These are phyloP conservation scores for Aphanocladium album DNA, from an alignment of 2,329 filamentous ascomycete species.

Conservation along the genomic window DNA sequence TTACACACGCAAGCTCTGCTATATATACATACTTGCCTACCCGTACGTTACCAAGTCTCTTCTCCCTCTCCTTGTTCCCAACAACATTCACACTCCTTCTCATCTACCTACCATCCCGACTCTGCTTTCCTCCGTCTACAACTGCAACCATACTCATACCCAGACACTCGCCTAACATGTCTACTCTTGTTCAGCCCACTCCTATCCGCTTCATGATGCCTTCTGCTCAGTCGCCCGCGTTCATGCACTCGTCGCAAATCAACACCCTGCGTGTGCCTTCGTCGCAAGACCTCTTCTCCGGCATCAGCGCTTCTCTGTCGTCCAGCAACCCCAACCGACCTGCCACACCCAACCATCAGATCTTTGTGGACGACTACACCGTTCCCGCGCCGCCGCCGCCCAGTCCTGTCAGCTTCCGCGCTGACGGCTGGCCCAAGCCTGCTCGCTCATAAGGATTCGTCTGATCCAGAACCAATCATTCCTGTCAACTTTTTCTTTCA, in stretches of 20 bases:
- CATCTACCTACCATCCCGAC: too few species aligned
- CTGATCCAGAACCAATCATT: neutral
- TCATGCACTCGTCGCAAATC: conserved; percentile 43
- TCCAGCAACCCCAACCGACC: conserved; percentile 38
- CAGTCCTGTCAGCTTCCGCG: conserved; percentile 57
- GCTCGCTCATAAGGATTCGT: conserved; percentile 23
- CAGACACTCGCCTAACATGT: conserved; percentile 1
- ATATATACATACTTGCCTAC: neutral
- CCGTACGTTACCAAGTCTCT: neutral
- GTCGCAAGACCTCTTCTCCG: conserved; percentile 48
- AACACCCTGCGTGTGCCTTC: conserved; percentile 39
- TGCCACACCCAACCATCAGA: conserved; percentile 43
- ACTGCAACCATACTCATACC: neutral
- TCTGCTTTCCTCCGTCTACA: neutral
- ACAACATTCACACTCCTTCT: neutral
- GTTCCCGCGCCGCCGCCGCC: conserved; percentile 62
- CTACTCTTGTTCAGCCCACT: conserved; percentile 5
- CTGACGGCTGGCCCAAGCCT: conserved; percentile 48
- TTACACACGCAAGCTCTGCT: neutral
- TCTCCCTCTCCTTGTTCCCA: neutral
- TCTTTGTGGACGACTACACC: conserved; percentile 55
- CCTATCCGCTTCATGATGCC: conserved; percentile 26
- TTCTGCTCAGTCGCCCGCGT: conserved; percentile 28
- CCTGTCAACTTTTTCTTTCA: neutral
- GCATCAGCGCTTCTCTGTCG: conserved; percentile 46